Evolutionary conservation across 345 rosid genomes (phyloP).

Genomic region (Microcos paniculata): DNA sequence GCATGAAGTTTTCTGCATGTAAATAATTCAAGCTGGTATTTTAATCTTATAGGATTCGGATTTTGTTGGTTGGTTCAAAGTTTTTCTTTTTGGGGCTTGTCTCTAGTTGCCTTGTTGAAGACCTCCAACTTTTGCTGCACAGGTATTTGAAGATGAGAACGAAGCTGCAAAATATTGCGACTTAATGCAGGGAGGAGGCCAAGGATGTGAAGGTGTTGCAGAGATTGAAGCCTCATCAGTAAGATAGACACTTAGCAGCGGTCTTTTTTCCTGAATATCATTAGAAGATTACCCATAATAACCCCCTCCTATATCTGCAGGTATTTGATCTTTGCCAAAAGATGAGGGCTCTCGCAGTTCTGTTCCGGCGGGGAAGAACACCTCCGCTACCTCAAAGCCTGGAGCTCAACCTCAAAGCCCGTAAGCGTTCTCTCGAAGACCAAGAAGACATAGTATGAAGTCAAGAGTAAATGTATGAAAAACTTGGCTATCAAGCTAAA

Average conservation of each 20-base stretch:
- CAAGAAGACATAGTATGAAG: constrained; percentile 41
- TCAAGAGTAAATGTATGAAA: neutral
- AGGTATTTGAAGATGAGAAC: constrained; percentile 92
- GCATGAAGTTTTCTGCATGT: neutral
- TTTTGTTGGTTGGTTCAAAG: neutral
- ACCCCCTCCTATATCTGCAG: constrained; percentile 35
- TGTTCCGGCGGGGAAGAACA: constrained; percentile 80
- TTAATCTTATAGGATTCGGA: neutral
- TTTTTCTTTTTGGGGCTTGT: neutral
- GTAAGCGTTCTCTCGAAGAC: constrained; percentile 89
- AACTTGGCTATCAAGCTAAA: neutral
- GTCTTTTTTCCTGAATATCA: neutral
- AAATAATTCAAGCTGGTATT: neutral
- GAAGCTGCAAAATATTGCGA: constrained; percentile 91
- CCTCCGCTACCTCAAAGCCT: constrained; percentile 87
- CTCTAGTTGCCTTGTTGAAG: neutral
- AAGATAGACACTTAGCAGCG: constrained; percentile 27
- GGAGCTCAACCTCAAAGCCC: constrained; percentile 83
- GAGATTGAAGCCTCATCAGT: constrained; percentile 95
- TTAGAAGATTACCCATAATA: neutral
- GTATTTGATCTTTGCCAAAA: constrained; percentile 88
- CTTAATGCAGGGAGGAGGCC: constrained; percentile 90
- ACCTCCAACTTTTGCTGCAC: neutral
- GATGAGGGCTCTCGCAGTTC: constrained; percentile 78
- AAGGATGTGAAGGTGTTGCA: constrained; percentile 95